Percentiles rank a stretch among this genome's conserved stretches.
phyloP scores from a whole-genome alignment of 2,329 filamentous ascomycete genomes.

The Ceratocystis destructans region DNA sequence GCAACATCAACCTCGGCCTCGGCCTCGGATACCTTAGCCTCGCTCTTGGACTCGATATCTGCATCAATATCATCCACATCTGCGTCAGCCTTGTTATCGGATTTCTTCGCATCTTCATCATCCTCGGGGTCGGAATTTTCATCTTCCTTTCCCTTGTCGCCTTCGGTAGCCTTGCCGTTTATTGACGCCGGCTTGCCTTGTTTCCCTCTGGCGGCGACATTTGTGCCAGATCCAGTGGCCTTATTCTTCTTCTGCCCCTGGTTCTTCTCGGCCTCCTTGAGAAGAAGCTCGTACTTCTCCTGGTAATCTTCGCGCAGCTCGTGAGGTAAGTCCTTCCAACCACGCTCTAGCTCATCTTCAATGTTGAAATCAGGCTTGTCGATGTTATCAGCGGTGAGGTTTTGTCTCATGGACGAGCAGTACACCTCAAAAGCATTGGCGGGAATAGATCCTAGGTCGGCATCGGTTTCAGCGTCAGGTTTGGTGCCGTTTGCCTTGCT shows the following conservation, averaged over 20 bases:
- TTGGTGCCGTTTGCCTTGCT: constrained; percentile 33
- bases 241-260: constrained; percentile 14
- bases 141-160: constrained; percentile 10
- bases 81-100: constrained; percentile 11
- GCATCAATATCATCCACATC: constrained; percentile 6
- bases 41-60: constrained; percentile 9
- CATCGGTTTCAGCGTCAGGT: constrained; percentile 27
- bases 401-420: constrained; percentile 36
- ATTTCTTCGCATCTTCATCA: constrained; percentile 12
- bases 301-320: constrained; percentile 38
- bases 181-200: constrained; percentile 21
- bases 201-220: constrained; percentile 6
- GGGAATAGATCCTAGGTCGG: constrained; percentile 30
- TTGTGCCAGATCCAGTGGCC: constrained; percentile 10
- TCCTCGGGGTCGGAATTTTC: constrained; percentile 2
- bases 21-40: constrained; percentile 15
- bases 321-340: constrained; percentile 41
- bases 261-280: constrained; percentile 27
- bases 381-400: constrained; percentile 34
- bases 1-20: constrained; percentile 4
- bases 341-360: constrained; percentile 41
- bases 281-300: constrained; percentile 29
- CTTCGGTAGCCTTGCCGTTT: constrained; percentile 22
- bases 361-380: constrained; percentile 28
- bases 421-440: constrained; percentile 42